Evolutionary conservation across 805 yeast species (phyloP).

Genomic region (Hanseniaspora lachancei): DNA sequence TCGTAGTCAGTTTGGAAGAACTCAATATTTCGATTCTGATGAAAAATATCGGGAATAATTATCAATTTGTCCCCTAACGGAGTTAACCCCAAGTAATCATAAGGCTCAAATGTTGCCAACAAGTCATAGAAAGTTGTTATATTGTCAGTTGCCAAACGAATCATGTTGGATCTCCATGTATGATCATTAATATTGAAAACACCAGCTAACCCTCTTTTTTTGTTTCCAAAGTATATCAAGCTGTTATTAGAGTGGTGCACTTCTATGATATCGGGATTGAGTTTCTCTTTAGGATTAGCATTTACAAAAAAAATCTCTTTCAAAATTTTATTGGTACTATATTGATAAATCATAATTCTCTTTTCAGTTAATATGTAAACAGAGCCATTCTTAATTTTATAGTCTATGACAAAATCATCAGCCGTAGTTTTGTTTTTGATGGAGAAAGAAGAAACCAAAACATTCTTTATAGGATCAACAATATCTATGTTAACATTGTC

Average conservation of each 20-base stretch:
- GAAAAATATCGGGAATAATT: background rate
- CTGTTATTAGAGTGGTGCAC: background rate
- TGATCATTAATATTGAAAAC: background rate
- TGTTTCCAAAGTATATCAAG: background rate
- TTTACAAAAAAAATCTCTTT: constrained; percentile 2
- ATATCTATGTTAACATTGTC: constrained; percentile 4
- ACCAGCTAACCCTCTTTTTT: background rate
- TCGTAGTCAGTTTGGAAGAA: background rate
- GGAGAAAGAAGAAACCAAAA: background rate
- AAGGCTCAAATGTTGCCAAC: background rate
- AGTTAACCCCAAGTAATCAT: constrained; percentile 3
- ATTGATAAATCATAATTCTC: background rate
- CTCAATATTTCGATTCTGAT: background rate
- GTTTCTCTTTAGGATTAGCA: background rate
- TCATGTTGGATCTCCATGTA: background rate
- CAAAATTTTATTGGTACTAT: background rate
- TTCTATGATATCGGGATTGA: background rate
- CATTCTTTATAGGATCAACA: constrained; percentile 1
- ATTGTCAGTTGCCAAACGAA: background rate
- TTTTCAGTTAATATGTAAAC: constrained; percentile 4
- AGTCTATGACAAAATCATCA: background rate
- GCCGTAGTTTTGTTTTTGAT: background rate
- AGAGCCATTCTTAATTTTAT: constrained; percentile 1
- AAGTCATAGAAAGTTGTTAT: background rate
- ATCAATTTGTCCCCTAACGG: constrained; percentile 6